A percentile compares a stretch with the other conserved stretches of the same genome.
These are phyloP conservation scores for Davidsoniella eucalypti DNA, from an alignment of 2,329 filamentous ascomycete genomes.

Conservation along the genomic window DNA sequence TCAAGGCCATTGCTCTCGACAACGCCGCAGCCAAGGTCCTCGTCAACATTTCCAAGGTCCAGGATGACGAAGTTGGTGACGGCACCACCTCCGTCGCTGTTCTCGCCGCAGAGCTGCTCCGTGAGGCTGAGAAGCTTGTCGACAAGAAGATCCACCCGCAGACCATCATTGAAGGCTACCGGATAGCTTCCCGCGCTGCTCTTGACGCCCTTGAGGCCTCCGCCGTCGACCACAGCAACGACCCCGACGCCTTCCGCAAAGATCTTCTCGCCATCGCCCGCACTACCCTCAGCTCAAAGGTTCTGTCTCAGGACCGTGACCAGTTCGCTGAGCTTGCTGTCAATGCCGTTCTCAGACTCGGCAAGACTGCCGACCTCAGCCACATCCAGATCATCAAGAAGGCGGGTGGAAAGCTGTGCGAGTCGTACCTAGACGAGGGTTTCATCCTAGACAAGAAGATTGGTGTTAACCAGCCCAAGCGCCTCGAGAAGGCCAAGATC, in stretches of 20 bases:
- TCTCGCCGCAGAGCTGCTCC: constrained; percentile 80
- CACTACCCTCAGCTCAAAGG: constrained; percentile 94
- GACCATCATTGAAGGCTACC: constrained; percentile 97
- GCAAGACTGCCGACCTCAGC: constrained; percentile 80
- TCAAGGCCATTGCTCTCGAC: constrained; percentile 95
- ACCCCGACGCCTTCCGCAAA: constrained; percentile 68
- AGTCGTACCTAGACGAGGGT: constrained; percentile 93
- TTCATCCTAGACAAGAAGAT: constrained; percentile 99
- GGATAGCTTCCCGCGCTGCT: constrained; percentile 86
- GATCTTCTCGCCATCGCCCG: constrained; percentile 82
- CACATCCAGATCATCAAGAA: constrained; percentile 99
- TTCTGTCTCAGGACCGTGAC: constrained; percentile 80
- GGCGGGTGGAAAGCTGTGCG: constrained; percentile 88
- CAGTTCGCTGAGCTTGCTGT: constrained; percentile 83
- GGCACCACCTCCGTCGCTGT: constrained; percentile 97
- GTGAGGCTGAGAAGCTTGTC: constrained; percentile 92
- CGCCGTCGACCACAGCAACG: constrained; percentile 79
- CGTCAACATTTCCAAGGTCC: constrained; percentile 98
- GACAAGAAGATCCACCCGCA: constrained; percentile 98
- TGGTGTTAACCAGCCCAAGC: constrained; percentile 94
- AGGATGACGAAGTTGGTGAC: constrained; percentile 96
- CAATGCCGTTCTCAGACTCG: constrained; percentile 79
- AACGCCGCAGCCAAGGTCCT: constrained; percentile 97
- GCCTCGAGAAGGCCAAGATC: constrained; percentile 95
- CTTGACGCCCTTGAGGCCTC: constrained; percentile 67